phyloP scores from a whole-genome alignment of 208 protist genomes.

The Balamuthia mandrillaris region DNA sequence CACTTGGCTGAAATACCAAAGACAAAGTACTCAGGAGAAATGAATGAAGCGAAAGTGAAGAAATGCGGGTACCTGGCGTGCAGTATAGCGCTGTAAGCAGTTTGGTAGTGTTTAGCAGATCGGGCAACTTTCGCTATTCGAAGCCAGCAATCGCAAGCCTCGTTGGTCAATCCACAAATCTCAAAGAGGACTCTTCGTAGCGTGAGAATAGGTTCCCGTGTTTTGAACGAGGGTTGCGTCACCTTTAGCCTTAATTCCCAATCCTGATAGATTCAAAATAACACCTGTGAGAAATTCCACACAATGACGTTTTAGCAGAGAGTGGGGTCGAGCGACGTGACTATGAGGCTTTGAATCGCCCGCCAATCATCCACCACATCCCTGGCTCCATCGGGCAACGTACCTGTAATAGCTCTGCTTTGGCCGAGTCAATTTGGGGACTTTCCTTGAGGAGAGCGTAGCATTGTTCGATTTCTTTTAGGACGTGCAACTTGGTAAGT shows the following conservation, averaged over 20 bases:
- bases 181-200: slow-evolving; percentile 31
- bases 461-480: slow-evolving; percentile 71
- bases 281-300: too few relatives aligned
- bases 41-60: background rate
- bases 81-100: slow-evolving; percentile 73
- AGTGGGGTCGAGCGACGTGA: background rate
- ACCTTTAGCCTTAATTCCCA: slow-evolving; percentile 55
- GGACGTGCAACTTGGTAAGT: slow-evolving; percentile 73
- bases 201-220: slow-evolving; percentile 56
- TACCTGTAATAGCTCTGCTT: background rate
- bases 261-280: background rate
- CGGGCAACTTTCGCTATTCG: slow-evolving; percentile 74
- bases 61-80: slow-evolving; percentile 54
- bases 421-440: background rate
- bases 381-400: background rate
- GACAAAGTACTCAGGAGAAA: too few relatives aligned
- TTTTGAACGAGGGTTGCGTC: slow-evolving; percentile 46
- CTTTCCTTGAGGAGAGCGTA: background rate
- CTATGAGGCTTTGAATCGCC: background rate
- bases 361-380: background rate
- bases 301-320: too few relatives aligned
- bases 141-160: slow-evolving; percentile 67
- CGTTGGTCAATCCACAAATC: slow-evolving; percentile 5
- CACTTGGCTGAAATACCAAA: background rate
- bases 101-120: slow-evolving; percentile 76